phyloP scores from a whole-genome alignment of 2,329 filamentous ascomycete genomes.

The Clarireedia hainanense region DNA sequence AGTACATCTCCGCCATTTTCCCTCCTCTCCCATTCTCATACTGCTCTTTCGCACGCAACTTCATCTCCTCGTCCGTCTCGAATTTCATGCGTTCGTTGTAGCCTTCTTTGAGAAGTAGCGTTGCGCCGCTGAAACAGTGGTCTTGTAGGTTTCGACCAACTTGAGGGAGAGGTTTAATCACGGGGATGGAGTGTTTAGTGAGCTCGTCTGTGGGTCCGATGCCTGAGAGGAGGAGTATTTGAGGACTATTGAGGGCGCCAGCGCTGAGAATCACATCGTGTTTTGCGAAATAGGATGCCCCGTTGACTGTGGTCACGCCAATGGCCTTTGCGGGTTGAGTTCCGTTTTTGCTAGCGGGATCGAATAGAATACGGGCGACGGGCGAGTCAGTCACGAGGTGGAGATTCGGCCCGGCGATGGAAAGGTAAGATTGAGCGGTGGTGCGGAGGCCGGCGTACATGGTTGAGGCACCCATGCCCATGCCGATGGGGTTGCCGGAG shows the following conservation, averaged over 20 bases:
- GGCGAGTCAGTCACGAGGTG: slow-evolving; percentile 41
- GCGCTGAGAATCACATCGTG: slow-evolving; percentile 41
- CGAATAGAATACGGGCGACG: slow-evolving; percentile 40
- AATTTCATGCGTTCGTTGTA: slow-evolving; percentile 27
- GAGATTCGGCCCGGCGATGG: slow-evolving; percentile 40
- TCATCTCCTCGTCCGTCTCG: slow-evolving; percentile 35
- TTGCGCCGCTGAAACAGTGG: slow-evolving; percentile 31
- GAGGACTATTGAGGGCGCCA: slow-evolving; percentile 40
- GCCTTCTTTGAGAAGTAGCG: slow-evolving; percentile 29
- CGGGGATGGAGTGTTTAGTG: slow-evolving; percentile 37
- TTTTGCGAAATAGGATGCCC: slow-evolving; percentile 26
- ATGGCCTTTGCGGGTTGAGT: slow-evolving; percentile 31
- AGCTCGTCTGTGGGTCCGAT: slow-evolving; percentile 36
- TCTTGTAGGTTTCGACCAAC: slow-evolving; percentile 55
- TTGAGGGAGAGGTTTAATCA: slow-evolving; percentile 51
- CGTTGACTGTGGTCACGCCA: slow-evolving; percentile 37
- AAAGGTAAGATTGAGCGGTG: slow-evolving; percentile 44
- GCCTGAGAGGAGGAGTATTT: slow-evolving; percentile 40
- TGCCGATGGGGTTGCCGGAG: slow-evolving; percentile 49
- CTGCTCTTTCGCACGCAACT: neutral
- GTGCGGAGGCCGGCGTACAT: slow-evolving; percentile 40
- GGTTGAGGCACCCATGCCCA: slow-evolving; percentile 43
- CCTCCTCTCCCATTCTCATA: neutral
- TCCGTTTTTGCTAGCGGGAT: slow-evolving; percentile 14
- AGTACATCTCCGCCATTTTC: neutral